Percentiles rank a stretch among this genome's conserved stretches.
Evolutionary conservation across 306 rosid species (phyloP).

Genomic region (Dryas alaskensis): DNA sequence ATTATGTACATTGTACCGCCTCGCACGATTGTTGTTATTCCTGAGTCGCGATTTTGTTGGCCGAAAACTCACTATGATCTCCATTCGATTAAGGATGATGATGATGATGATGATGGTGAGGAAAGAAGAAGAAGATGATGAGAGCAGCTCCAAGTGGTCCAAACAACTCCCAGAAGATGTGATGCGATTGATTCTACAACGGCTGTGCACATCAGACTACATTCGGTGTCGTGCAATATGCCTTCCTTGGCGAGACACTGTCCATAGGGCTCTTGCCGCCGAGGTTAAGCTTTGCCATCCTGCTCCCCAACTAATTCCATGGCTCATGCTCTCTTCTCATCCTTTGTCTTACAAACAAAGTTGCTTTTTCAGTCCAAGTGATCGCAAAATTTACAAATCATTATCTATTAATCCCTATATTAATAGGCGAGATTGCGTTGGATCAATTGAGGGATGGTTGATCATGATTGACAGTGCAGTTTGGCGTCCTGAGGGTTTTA

Average conservation of each 20-base stretch:
- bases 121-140: too few species aligned
- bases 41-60: too few species aligned
- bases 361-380: background rate
- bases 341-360: background rate
- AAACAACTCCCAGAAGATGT: background rate
- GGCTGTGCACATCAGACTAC: background rate
- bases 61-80: too few species aligned
- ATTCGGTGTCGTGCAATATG: background rate
- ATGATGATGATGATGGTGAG: too few species aligned
- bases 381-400: background rate
- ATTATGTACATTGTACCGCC: too few species aligned
- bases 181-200: background rate
- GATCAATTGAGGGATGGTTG: slow-evolving; percentile 9
- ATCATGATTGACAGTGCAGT: background rate
- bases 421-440: background rate
- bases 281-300: background rate
- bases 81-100: too few species aligned
- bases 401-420: background rate
- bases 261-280: background rate
- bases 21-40: too few species aligned
- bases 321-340: slow-evolving; percentile 3
- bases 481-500: background rate
- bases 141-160: background rate
- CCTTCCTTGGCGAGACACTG: background rate
- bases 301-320: background rate